Percentiles rank a stretch among this genome's conserved stretches.
phyloP scores from a whole-genome alignment of 2,329 filamentous ascomycete species.

The Aspergillus udagawae region DNA sequence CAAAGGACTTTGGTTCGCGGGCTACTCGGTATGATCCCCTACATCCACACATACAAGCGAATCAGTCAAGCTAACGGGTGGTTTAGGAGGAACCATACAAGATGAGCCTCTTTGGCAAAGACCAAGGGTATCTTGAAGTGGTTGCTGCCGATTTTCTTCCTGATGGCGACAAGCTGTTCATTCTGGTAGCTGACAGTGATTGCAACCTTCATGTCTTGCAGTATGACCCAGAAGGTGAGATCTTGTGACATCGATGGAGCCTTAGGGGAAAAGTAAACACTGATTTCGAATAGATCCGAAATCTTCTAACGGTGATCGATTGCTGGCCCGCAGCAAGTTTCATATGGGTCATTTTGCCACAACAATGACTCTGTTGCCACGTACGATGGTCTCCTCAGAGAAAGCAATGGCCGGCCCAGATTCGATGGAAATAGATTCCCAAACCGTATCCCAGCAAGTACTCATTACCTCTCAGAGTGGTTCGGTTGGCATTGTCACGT shows the following conservation, averaged over 20 bases:
- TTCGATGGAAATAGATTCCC: slow-evolving; percentile 36
- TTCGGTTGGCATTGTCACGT: slow-evolving; percentile 69
- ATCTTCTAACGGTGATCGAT: slow-evolving; percentile 80
- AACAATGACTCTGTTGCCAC: slow-evolving; percentile 70
- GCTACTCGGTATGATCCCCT: slow-evolving; percentile 65
- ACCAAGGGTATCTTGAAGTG: slow-evolving; percentile 71
- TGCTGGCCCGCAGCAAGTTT: slow-evolving; percentile 85
- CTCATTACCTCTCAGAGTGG: slow-evolving; percentile 74
- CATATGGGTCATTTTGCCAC: slow-evolving; percentile 77
- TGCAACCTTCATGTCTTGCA: slow-evolving; percentile 85
- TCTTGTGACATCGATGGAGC: background rate
- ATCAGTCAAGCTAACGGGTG: slow-evolving; percentile 1
- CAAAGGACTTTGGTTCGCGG: slow-evolving; percentile 93
- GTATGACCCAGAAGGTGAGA: slow-evolving; percentile 89
- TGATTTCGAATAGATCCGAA: slow-evolving; percentile 66
- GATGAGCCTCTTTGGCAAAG: slow-evolving; percentile 89
- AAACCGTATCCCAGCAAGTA: slow-evolving; percentile 47
- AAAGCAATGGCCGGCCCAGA: slow-evolving; percentile 30
- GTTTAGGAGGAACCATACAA: slow-evolving; percentile 83
- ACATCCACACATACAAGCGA: background rate
- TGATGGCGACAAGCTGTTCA: slow-evolving; percentile 74
- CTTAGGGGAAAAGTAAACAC: background rate
- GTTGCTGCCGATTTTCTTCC: slow-evolving; percentile 84
- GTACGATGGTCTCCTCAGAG: slow-evolving; percentile 50
- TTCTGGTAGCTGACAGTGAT: slow-evolving; percentile 78